Percentiles rank a stretch among this genome's conserved stretches.
phyloP scores from a whole-genome alignment of 176 grass and related monocot species.

The Ensete glaucum region DNA sequence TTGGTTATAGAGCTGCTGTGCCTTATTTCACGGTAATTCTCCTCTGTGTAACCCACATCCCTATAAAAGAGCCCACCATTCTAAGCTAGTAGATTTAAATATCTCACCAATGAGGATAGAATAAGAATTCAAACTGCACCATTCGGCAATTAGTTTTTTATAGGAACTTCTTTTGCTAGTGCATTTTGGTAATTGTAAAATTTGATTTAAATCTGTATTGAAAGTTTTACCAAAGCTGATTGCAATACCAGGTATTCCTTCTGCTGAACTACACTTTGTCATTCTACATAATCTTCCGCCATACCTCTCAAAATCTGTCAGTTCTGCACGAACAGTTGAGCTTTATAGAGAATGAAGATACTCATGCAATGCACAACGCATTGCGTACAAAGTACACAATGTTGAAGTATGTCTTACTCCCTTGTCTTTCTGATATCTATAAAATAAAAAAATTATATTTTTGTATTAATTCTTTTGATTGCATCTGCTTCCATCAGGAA shows the following conservation, averaged over 20 bases:
- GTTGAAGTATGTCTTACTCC: slow-evolving; percentile 59
- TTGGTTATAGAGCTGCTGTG: slow-evolving; percentile 78
- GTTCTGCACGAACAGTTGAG: slow-evolving; percentile 67
- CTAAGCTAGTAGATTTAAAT: neutral
- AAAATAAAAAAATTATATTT: neutral
- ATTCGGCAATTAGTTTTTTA: neutral
- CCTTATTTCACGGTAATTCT: slow-evolving; percentile 75
- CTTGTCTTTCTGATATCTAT: neutral
- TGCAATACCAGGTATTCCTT: slow-evolving; percentile 45
- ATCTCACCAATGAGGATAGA: neutral
- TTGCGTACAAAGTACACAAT: slow-evolving; percentile 82
- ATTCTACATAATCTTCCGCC: slow-evolving; percentile 70
- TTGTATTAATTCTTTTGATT: neutral
- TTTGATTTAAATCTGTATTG: neutral
- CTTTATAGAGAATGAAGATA: slow-evolving; percentile 66
- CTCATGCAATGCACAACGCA: slow-evolving; percentile 58
- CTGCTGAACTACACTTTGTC: slow-evolving; percentile 60
- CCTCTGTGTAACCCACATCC: neutral
- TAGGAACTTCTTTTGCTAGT: neutral
- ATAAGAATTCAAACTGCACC: neutral
- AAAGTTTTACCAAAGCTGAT: neutral
- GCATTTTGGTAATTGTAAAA: neutral
- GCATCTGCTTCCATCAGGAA: slow-evolving; percentile 34
- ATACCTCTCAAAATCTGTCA: slow-evolving; percentile 59
- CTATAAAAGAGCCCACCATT: too few relatives aligned